Base-by-base conservation (phyloP, 2,329 filamentous ascomycete genomes). In the Nannizziopsis barbatae region DNA sequence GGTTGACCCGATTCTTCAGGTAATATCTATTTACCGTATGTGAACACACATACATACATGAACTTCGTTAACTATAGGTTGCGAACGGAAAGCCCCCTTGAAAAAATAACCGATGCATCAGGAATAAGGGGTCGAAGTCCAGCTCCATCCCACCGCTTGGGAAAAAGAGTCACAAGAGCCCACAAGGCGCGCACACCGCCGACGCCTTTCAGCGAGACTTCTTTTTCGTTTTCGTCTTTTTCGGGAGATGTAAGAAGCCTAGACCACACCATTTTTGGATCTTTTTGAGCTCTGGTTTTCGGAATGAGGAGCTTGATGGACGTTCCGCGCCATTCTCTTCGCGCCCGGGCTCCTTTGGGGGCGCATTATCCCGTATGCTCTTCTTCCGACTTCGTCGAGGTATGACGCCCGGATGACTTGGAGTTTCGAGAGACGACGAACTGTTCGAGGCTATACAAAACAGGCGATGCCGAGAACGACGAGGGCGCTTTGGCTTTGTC, bases 201-300 rank as follows among this genome's bases (percentile, higher is more conserved):
- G n/a, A n/a, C n/a, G n/a, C 27, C 46, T 44, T n/a, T n/a, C n/a
- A 49, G 20, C 46, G 46, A 33, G 35, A 32, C 30, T 37, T 49
- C 32, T 44, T 49, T 30, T 33, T 49, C 14, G 15, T 39, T 22
- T 39, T 43, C 6, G 5, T 38, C 11, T 41, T 30, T 8, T 42
- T n/a, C 8, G 44, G 40, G 22, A 33, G 30, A 35, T 41, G 27
- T 31, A 33, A 47, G 5, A 42, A 47, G 30, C 11, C 45, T 11
- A 47, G 38, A 3, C 45, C 39, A 10, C 45, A 42, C 45, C 45
- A 47, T 42, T n/a, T 41, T 5, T 17, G 27, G 22, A 37, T 42
- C 31, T 14, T 47, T 37, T 9, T 32, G 3, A n/a, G 11, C 10
- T 36, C 45, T 9, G 27, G 11, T 42, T 27, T 42, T 30, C 45